Evolutionary conservation across 768 basidiomycete genomes (phyloP).

Genomic region (Pleurotus eryngii): DNA sequence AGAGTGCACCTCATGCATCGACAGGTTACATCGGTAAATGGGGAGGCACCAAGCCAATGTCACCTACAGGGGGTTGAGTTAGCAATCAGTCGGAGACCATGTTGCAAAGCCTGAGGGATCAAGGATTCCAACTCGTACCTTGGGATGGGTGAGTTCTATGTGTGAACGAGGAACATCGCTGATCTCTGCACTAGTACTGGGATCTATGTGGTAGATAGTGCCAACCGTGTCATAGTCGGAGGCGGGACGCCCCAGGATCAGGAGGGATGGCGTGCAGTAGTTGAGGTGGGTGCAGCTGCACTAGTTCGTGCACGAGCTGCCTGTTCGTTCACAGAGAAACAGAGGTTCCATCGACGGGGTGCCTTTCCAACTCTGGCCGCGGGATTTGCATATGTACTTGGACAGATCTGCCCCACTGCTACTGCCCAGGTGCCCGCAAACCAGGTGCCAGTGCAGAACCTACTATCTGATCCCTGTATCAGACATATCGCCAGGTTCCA

Average conservation of each 20-base stretch:
- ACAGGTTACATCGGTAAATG: not conserved
- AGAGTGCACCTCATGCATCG: not conserved
- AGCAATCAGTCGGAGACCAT: not conserved
- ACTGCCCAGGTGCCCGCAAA: not conserved
- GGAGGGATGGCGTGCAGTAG: not conserved
- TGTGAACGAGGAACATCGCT: not conserved
- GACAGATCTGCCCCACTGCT: not conserved
- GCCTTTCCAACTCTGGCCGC: not conserved
- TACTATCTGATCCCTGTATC: not conserved
- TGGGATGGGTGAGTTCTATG: not conserved
- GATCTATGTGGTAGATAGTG: not conserved
- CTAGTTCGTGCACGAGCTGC: not conserved
- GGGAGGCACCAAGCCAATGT: not conserved
- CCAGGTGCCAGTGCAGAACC: not conserved
- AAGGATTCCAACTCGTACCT: not conserved
- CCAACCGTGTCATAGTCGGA: not conserved
- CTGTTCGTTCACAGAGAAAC: not conserved
- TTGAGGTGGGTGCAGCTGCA: not conserved
- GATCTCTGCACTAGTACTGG: not conserved
- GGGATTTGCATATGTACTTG: not conserved
- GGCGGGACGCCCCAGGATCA: not conserved
- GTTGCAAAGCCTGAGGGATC: not conserved
- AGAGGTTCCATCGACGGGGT: not conserved
- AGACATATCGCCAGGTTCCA: not conserved
- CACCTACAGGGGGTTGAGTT: not conserved